These are phyloP conservation scores for Wallemia mellicola DNA, from an alignment of 1,284 basidiomycete species.

Conservation along the genomic window DNA sequence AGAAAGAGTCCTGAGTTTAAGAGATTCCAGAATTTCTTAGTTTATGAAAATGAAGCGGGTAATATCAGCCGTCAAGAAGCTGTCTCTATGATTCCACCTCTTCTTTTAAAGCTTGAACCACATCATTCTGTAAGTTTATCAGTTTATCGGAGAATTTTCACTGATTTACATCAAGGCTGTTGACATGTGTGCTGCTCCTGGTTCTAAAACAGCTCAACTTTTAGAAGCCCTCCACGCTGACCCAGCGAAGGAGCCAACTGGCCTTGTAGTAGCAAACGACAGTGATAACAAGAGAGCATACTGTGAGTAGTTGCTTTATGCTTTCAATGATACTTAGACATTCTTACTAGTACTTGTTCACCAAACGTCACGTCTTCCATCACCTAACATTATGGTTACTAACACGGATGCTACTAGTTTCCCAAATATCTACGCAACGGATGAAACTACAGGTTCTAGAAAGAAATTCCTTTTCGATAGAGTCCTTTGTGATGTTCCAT, in stretches of 20 bases:
- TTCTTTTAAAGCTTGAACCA: constrained; percentile 78
- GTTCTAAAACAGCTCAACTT: constrained; percentile 45
- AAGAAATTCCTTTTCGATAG: constrained; percentile 49
- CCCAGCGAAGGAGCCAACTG: constrained; percentile 32
- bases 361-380: constrained; percentile 79
- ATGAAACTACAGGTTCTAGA: constrained; percentile 7
- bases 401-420: constrained; percentile 82
- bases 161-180: constrained; percentile 29
- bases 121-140: constrained; percentile 35
- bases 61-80: constrained; percentile 92
- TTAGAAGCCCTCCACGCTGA: constrained; percentile 54
- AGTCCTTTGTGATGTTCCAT: constrained; percentile 89
- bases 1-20: constrained; percentile 82
- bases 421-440: constrained; percentile 32
- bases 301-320: too few relatives aligned
- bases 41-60: constrained; percentile 96
- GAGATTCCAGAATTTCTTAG: constrained; percentile 82
- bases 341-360: constrained; percentile 46
- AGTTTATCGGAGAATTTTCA: background rate
- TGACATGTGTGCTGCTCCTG: constrained; percentile 98
- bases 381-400: constrained; percentile 73
- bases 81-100: constrained; percentile 91
- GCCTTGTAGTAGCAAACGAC: constrained; percentile 65
- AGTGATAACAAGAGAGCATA: constrained; percentile 81
- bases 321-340: too few relatives aligned